Evolutionary conservation across 2,329 filamentous ascomycete genomes (phyloP).

Genomic region (Aspergillus sp.): DNA sequence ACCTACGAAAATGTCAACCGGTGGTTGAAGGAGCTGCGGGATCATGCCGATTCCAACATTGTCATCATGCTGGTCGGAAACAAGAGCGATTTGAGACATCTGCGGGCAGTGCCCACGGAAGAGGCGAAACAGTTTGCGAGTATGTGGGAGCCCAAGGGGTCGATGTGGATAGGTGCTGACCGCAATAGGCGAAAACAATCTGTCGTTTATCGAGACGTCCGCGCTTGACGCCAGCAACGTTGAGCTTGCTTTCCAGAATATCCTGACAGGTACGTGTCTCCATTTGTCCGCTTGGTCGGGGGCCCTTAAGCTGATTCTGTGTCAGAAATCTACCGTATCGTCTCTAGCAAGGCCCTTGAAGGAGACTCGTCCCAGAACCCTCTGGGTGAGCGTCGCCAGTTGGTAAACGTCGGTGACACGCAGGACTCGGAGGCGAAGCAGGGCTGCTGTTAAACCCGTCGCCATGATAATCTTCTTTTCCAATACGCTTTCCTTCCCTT

Average conservation of each 20-base stretch:
- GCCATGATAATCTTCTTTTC: neutral
- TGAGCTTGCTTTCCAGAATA: slow-evolving; percentile 98
- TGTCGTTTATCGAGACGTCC: slow-evolving; percentile 98
- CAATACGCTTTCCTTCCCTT: neutral
- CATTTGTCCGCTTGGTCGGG: slow-evolving; percentile 5
- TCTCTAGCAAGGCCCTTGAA: slow-evolving; percentile 94
- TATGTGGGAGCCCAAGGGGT: slow-evolving; percentile 39
- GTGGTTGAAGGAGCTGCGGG: slow-evolving; percentile 97
- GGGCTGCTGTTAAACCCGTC: slow-evolving; percentile 30
- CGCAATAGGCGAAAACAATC: slow-evolving; percentile 78
- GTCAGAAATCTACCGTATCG: slow-evolving; percentile 96
- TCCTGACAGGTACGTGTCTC: slow-evolving; percentile 70
- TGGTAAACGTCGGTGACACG: slow-evolving; percentile 77
- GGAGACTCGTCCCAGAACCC: slow-evolving; percentile 73
- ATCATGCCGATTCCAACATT: slow-evolving; percentile 97
- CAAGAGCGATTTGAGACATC: slow-evolving; percentile 99
- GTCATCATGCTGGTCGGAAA: slow-evolving; percentile 99
- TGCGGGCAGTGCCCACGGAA: slow-evolving; percentile 92
- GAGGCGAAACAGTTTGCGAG: slow-evolving; percentile 97
- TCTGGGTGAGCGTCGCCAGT: slow-evolving; percentile 68
- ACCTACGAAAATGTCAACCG: slow-evolving; percentile 98
- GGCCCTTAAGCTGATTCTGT: slow-evolving; percentile 1
- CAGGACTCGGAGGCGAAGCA: slow-evolving; percentile 68
- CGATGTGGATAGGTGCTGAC: slow-evolving; percentile 6
- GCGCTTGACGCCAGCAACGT: slow-evolving; percentile 98